phyloP scores from a whole-genome alignment of 345 rosid genomes.

The Brassica incana region DNA sequence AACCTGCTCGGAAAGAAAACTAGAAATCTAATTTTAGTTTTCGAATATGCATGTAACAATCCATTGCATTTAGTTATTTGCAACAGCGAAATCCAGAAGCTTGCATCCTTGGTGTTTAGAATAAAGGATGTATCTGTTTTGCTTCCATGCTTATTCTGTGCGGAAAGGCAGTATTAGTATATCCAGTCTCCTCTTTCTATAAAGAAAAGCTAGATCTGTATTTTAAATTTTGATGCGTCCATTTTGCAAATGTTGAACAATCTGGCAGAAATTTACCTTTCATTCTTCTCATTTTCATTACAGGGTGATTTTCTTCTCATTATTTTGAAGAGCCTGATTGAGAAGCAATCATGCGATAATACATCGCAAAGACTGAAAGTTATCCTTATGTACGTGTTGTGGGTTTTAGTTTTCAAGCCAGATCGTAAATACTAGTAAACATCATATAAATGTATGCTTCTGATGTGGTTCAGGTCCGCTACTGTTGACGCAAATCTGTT shows the following conservation, averaged over 20 bases:
- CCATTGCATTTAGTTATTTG: neutral
- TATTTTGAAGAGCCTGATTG: slow-evolving; percentile 84
- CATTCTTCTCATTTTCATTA: neutral
- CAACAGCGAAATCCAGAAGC: slow-evolving; percentile 8
- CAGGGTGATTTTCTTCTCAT: slow-evolving; percentile 96
- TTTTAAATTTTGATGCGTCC: neutral
- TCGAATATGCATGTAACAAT: neutral
- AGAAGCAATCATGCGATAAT: slow-evolving; percentile 63
- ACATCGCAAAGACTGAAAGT: slow-evolving; percentile 62
- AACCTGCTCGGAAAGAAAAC: slow-evolving; percentile 1
- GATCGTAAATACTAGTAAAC: slow-evolving; percentile 1
- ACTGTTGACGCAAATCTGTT: slow-evolving; percentile 86
- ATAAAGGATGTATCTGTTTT: slow-evolving; percentile 4
- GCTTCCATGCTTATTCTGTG: neutral
- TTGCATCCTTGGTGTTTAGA: slow-evolving; percentile 10
- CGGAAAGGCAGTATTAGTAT: slow-evolving; percentile 5
- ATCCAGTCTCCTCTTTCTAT: slow-evolving; percentile 13
- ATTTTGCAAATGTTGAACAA: slow-evolving; percentile 3
- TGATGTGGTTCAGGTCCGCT: slow-evolving; percentile 69
- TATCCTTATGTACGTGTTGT: slow-evolving; percentile 71
- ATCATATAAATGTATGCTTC: slow-evolving; percentile 15
- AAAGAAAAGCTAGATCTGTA: slow-evolving; percentile 15
- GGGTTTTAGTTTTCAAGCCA: slow-evolving; percentile 8
- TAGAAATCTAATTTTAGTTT: neutral
- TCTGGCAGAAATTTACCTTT: neutral